phyloP scores from a whole-genome alignment of 352 stramenopile species.

The Globisporangium orthogonon region DNA sequence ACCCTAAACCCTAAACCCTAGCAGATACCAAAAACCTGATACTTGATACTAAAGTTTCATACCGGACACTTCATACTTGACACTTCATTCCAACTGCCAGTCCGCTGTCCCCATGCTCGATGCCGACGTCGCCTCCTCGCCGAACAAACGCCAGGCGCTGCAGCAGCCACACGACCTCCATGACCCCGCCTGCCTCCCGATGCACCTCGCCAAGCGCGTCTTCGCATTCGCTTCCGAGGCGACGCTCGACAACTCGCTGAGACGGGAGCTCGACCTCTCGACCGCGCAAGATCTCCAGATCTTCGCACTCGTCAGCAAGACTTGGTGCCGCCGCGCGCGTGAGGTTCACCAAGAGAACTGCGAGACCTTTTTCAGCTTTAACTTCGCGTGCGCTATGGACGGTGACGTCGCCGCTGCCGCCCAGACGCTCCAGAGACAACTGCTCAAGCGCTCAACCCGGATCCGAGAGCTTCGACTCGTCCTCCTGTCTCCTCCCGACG shows the following conservation, averaged over 20 bases:
- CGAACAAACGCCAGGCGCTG: not conserved
- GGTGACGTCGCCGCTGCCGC: not conserved
- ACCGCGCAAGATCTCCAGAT: not conserved
- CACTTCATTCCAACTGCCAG: too few relatives aligned
- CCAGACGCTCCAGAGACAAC: too few relatives aligned
- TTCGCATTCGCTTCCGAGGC: slow-evolving; percentile 4
- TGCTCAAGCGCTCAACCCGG: not conserved
- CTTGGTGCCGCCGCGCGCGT: not conserved
- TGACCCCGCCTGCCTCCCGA: not conserved
- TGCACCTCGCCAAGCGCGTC: slow-evolving; percentile 6
- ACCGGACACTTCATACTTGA: too few relatives aligned
- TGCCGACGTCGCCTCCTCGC: too few relatives aligned
- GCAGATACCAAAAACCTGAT: too few relatives aligned
- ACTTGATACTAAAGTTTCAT: too few relatives aligned
- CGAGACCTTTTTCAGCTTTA: not conserved
- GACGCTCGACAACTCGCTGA: not conserved
- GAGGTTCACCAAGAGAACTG: not conserved
- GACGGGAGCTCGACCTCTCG: slow-evolving; percentile 1
- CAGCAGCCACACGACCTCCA: too few relatives aligned
- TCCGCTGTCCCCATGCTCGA: too few relatives aligned
- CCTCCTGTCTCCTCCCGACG: not conserved
- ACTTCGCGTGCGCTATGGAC: not conserved
- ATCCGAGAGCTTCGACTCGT: not conserved
- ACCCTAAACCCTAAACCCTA: too few relatives aligned
- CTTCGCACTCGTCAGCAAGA: not conserved